Conservation (phyloP, 2,329 filamentous ascomycete genomes). For the Talaromyces pinophilus region DNA sequence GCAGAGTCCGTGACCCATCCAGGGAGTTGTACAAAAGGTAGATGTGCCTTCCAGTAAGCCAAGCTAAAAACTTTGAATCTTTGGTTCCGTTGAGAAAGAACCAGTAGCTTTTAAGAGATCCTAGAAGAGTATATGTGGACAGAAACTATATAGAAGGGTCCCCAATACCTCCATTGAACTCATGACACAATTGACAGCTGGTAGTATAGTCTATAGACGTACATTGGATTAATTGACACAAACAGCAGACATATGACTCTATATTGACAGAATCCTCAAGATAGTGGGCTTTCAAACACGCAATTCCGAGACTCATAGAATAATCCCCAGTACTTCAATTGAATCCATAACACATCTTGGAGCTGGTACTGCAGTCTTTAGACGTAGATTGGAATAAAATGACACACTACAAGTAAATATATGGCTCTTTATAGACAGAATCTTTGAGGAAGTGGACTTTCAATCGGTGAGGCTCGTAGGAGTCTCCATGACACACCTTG, state of each 20-base stretch:
- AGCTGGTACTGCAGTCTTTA: background rate
- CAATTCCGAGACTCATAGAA: background rate
- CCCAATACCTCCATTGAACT: background rate
- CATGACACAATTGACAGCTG: background rate
- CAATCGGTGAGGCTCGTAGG: background rate
- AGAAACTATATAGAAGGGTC: background rate
- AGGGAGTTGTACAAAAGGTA: background rate
- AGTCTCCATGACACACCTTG: background rate
- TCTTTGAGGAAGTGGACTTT: background rate
- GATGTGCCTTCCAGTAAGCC: background rate
- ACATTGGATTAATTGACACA: background rate
- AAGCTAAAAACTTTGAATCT: background rate
- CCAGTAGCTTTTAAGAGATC: background rate
- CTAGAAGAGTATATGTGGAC: background rate
- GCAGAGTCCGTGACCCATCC: background rate
- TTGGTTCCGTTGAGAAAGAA: background rate
- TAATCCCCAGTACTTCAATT: background rate
- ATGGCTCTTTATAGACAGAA: background rate
- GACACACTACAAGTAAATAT: background rate
- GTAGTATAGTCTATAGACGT: background rate
- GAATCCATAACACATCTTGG: background rate
- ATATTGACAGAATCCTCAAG: background rate
- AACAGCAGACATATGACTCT: background rate
- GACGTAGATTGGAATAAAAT: background rate
- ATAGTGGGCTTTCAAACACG: background rate